Conservation (phyloP, 2,329 filamentous ascomycete genomes). For the Clarireedia hainanense region DNA sequence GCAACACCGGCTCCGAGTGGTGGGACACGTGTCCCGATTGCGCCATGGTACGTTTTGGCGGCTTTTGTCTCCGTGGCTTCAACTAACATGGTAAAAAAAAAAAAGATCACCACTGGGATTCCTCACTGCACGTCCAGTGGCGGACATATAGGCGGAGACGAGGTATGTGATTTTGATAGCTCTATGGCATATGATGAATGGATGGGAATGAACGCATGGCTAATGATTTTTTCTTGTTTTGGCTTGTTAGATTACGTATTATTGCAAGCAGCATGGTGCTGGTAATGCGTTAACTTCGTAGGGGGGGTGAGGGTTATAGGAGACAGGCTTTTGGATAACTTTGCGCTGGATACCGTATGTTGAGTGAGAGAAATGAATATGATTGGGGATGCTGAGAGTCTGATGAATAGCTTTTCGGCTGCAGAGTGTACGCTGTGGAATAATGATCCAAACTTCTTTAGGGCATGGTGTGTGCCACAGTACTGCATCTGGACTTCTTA, state of each 20-base stretch:
- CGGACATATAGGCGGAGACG: not conserved
- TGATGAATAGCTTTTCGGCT: too few species aligned
- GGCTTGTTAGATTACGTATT: not conserved
- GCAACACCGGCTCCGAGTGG: not conserved
- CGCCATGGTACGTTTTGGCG: not conserved
- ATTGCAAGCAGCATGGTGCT: not conserved
- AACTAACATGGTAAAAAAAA: too few species aligned
- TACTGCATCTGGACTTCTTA: too few species aligned
- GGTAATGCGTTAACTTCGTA: not conserved
- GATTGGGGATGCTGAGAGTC: too few species aligned
- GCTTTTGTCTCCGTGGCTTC: not conserved
- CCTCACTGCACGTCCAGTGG: not conserved
- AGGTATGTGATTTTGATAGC: not conserved
- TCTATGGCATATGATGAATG: too few species aligned
- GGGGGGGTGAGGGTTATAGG: not conserved
- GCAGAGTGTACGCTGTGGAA: too few species aligned
- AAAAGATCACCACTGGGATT: not conserved
- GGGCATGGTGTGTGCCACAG: too few species aligned
- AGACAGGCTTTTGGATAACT: not conserved
- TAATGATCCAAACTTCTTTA: too few species aligned
- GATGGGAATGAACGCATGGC: too few species aligned
- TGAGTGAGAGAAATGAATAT: too few species aligned
- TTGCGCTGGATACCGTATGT: not conserved
- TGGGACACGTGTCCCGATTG: constrained; percentile 4
- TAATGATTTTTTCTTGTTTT: too few species aligned